A percentile compares a stretch with the other conserved stretches of the same genome.
Conservation (phyloP, 371 early-diverging fungal species). For the Rhizopus sp. region DNA sequence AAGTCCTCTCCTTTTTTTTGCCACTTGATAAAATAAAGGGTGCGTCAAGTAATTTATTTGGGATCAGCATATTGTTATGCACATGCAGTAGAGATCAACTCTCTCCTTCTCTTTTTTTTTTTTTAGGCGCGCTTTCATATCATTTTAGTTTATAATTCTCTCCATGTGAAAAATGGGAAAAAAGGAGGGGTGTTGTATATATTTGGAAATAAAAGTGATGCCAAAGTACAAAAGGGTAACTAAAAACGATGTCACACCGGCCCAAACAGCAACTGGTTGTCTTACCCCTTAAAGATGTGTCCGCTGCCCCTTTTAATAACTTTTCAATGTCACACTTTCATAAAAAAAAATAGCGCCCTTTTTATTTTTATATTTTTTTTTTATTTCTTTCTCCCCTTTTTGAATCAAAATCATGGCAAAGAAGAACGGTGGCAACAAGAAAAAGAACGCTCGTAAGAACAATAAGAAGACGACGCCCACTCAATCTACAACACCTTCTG, state of each 20-base stretch:
- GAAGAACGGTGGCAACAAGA: slow-evolving; percentile 23
- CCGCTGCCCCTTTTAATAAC: background rate
- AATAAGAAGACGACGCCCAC: slow-evolving; percentile 16
- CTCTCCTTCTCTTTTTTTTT: no score
- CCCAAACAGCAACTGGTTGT: background rate
- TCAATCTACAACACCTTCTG: slow-evolving; percentile 1
- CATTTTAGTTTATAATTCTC: no score
- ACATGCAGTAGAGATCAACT: no score
- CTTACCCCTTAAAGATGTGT: background rate
- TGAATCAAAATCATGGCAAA: slow-evolving; percentile 17
- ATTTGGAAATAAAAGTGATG: no score
- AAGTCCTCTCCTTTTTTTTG: background rate
- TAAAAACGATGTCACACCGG: no score
- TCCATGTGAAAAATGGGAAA: no score
- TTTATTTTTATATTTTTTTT: slow-evolving; percentile 8
- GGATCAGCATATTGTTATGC: no score
- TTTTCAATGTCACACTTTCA: background rate
- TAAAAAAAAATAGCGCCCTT: background rate
- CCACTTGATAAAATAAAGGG: background rate
- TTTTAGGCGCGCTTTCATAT: no score
- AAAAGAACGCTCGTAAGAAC: slow-evolving; percentile 11
- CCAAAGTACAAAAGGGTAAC: no score
- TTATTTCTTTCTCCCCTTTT: background rate
- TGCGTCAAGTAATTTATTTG: no score
- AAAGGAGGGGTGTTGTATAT: no score